Evolutionary conservation across 129 eudicot species (phyloP).

Genomic region (Solidago caesia): DNA sequence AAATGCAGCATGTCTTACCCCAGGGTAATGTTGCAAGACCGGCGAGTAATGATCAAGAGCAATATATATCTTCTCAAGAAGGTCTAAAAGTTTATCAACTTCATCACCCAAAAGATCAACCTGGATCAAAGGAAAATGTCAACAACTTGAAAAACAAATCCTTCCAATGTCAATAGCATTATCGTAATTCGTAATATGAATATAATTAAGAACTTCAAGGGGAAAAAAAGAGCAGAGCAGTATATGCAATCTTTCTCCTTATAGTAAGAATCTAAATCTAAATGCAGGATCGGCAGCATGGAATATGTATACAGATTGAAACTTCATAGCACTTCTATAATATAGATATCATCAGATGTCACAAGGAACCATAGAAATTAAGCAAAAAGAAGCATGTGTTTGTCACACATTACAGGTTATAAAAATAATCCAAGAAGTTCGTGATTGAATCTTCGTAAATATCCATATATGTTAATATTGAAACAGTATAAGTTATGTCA

Average conservation of each 20-base stretch:
- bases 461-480: neutral
- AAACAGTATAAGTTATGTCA: slow-evolving; percentile 1
- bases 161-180: neutral
- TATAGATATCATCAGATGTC: slow-evolving; percentile 3
- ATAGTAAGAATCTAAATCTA: slow-evolving; percentile 13
- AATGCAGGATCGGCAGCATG: neutral
- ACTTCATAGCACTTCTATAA: neutral
- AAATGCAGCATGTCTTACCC: slow-evolving; percentile 54
- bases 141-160: neutral
- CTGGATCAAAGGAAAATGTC: slow-evolving; percentile 43
- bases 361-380: slow-evolving; percentile 4
- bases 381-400: neutral
- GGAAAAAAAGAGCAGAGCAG: neutral
- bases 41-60: slow-evolving; percentile 97
- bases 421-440: slow-evolving; percentile 1
- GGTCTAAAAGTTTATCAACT: slow-evolving; percentile 69
- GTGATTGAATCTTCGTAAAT: slow-evolving; percentile 1
- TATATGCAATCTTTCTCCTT: neutral
- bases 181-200: neutral
- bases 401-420: neutral
- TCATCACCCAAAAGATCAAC: slow-evolving; percentile 98
- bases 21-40: slow-evolving; percentile 85
- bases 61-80: slow-evolving; percentile 82
- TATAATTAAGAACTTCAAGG: neutral
- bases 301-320: neutral